Conservation (phyloP, 75 land plant species). For the Isoetes taiwanensis region DNA sequence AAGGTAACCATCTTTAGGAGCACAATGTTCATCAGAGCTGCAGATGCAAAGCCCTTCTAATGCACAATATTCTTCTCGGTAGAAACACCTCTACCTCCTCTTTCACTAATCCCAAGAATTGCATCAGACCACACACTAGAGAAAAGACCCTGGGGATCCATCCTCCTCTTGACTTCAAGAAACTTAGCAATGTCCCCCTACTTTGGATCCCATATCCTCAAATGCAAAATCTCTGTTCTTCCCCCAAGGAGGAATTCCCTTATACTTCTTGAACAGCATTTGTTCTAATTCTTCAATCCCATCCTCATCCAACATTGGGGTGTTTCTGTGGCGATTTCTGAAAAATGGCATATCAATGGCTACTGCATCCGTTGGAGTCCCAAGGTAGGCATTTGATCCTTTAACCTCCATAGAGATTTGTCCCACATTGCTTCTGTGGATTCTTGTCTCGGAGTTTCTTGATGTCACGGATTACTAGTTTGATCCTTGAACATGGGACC, state of each 20-base stretch:
- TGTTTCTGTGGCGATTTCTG: background rate
- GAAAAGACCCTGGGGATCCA: background rate
- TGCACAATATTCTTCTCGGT: constrained; percentile 36
- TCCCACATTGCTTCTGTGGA: background rate
- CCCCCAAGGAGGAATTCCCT: too few species aligned
- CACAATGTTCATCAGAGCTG: constrained; percentile 52
- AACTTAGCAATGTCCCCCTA: background rate
- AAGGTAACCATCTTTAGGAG: constrained; percentile 40
- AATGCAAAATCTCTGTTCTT: background rate
- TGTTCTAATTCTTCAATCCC: background rate
- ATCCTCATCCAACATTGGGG: background rate
- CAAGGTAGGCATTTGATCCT: constrained; percentile 1
- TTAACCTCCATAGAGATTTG: background rate
- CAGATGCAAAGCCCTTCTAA: constrained; percentile 73
- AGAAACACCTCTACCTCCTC: background rate
- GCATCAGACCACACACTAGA: background rate
- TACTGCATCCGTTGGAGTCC: background rate
- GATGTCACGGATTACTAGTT: background rate
- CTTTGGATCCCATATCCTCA: background rate
- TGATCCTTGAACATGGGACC: background rate
- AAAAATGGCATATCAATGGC: too few species aligned
- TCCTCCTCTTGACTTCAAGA: background rate
- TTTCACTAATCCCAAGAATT: too few species aligned
- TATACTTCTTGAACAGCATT: background rate
- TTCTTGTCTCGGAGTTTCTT: constrained; percentile 1